A percentile compares a stretch with the other conserved stretches of the same genome.
These are phyloP conservation scores for Fusarium sambucinum DNA, from an alignment of 2,329 filamentous ascomycete species.

Conservation along the genomic window DNA sequence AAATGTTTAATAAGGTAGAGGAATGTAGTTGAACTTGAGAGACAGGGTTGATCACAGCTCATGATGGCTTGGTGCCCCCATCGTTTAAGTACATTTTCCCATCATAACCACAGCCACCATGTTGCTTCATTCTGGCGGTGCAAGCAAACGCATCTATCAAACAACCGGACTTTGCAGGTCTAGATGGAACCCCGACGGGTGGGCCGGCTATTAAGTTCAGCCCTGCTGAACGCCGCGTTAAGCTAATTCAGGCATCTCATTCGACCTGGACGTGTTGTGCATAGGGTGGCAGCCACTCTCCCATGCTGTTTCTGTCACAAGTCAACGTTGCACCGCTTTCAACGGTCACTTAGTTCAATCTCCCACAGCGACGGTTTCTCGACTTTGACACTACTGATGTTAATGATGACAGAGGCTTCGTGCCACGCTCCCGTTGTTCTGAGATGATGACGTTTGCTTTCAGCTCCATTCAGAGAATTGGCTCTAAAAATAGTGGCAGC, in stretches of 20 bases:
- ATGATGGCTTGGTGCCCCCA: not conserved
- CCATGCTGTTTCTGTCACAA: not conserved
- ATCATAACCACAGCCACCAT: not conserved
- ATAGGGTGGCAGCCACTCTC: not conserved
- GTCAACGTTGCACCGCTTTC: slow-evolving; percentile 20
- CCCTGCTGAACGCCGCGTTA: slow-evolving; percentile 14
- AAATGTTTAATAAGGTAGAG: not conserved
- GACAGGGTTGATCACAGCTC: not conserved
- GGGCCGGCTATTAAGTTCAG: slow-evolving; percentile 27
- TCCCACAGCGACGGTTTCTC: not conserved
- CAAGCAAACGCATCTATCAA: not conserved
- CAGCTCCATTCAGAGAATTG: slow-evolving; percentile 1
- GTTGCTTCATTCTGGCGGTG: slow-evolving; percentile 1
- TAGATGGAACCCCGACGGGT: slow-evolving; percentile 26
- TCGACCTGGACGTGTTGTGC: not conserved
- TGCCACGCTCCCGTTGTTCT: slow-evolving; percentile 8
- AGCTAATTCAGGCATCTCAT: not conserved
- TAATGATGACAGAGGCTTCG: slow-evolving; percentile 1
- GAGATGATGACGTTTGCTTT: slow-evolving; percentile 6
- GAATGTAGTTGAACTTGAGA: not conserved
- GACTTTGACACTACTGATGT: not conserved
- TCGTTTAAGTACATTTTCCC: slow-evolving; percentile 18
- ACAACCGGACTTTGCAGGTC: slow-evolving; percentile 18
- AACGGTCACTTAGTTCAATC: not conserved
- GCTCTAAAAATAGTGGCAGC: slow-evolving; percentile 3